Base-by-base conservation (phyloP, 768 basidiomycete genomes). In the Mycena kentingensis region DNA sequence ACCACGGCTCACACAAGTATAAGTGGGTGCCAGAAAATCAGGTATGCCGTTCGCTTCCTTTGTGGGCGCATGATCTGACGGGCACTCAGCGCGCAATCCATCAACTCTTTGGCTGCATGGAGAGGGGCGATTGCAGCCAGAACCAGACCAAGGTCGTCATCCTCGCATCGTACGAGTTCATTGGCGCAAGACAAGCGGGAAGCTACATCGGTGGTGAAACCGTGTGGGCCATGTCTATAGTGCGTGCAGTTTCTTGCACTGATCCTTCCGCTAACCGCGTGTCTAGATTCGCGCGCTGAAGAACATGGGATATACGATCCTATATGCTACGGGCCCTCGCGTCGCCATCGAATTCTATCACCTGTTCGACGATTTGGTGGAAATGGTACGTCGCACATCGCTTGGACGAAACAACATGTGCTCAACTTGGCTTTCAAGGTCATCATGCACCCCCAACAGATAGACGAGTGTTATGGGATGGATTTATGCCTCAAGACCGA, bases 61-160 rank as follows among this genome's bases (percentile, higher is more conserved):
- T n/a, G n/a, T n/a, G n/a, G n/a, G n/a, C n/a, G n/a, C n/a, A n/a
- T n/a, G n/a, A n/a, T n/a, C n/a, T 42, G 5, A 12, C 41, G 21
- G 41, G 12, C 21, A 42, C 22, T 26, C 41, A 42, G 25, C 41
- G 41, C 21, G 25, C 11, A 8, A 26, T n/a, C 5, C 41, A 42
- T 24, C 7, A 11, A 12, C 19, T 42, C 7, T 51, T 47, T 28
- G 28, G n/a, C 0, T 73, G 72, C 49, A 61, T 70, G 31, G 61
- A 63, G 27, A 46, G 58, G 16, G 38, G 52, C 3, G 60, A 60
- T 39, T 70, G 72, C 53, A 63, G 63, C 0, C 55, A 62, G 16
- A 72, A 73, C 43, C 70, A 71, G 52, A 57, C 49, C 10, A 73
- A 69, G 46, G 63, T 74, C 53, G 69, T 67, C 3, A 54, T 74